Evolutionary conservation across 1,284 basidiomycete species (phyloP), one percentile per base, ranked within the genome.

Genomic region (Marasmius fiardii): DNA sequence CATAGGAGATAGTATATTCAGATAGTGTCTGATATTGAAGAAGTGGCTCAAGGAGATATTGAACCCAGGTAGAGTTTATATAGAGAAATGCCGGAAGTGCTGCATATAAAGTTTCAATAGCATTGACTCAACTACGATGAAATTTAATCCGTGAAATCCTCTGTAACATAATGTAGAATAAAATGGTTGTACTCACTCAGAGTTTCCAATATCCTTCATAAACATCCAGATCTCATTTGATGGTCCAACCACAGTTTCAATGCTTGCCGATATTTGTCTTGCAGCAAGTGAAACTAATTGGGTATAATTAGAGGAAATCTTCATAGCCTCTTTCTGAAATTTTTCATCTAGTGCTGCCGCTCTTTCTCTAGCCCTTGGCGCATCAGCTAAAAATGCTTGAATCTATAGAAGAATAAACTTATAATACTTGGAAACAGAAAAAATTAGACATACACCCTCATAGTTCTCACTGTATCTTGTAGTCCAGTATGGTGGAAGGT

Each of bases 41-140:
- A 0, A 77, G 64, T 4, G 76, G 76, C 31, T 69, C 62, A 11
- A 79, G 67, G 12, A 79, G 65, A 14, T 68, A 67, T 1, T 68
- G 67, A 3, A 67, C 69, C 39, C 73, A 64, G 2, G 64, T 66
- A 1, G 74, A 68, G 51, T 75, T 75, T 43, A 73, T 58, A 55
- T 72, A 75, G 44, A 76, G 56, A 49, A 70, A 72, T 18, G 68
- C 62, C 1, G 76, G 75, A 54, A 72, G 74, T 3, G 72, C 65
- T 1, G 73, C 66, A 54, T 69, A 77, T 23, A 78, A 62, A 2
- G 70, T 66, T 57, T 79, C 77, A 6, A 78, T 74, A 1, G 76
- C 69, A 54, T 72, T 74, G 31, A 72, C 65, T 11, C 57, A 54
- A 16, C 57, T 55, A 23, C 14, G 8, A 7, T 14, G 24, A 4